Base-by-base conservation (phyloP, 805 yeast genomes). In the Barnettozyma siamensis region DNA sequence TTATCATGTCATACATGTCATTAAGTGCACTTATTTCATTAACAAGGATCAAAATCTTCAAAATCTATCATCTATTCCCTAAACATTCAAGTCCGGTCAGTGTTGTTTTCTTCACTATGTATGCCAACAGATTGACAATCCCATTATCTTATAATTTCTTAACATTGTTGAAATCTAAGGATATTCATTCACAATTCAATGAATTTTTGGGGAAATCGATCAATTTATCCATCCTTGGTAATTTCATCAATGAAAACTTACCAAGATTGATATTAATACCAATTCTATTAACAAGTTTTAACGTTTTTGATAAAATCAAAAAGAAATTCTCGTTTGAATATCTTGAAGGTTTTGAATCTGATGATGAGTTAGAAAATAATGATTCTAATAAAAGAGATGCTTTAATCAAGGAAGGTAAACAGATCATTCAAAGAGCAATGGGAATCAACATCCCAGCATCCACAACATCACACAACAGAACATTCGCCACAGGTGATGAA, bases 91-190 rank as follows among this genome's bases (percentile, higher is more conserved):
- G 83, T 55, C 82, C 86, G 0, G 83, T 85, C 0, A 78, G 87
- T 13, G 73, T 83, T 18, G 70, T 86, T 27, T 87, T 86, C 57
- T 87, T 84, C 58, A 78, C 88, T 17, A 82, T 84, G 53, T 86
- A 87, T 53, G 79, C 86, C 16, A 83, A 89, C 38, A 77, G 95
- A 47, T 66, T 87, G 57, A 84, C 95, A 0, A 80, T 87, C 11
- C 95, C 95, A 10, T 66, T 87, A 47, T 78, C 86, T 20, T 87
- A 83, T 63, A 87, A 87, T 61, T 87, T 83, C 56, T 60, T 86
- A 42, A 83, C 84, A 38, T 65, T 87, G 40, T 71, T 82, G 43
- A 51, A 54, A 38, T 40, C 45, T 0, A 70, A 77, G 2, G 66
- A 73, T 16, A 64, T 80, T 21, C 65, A 60, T 19, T 65, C 74